phyloP scores from a whole-genome alignment of 805 yeast genomes.

The Barnettozyma sucrosica region DNA sequence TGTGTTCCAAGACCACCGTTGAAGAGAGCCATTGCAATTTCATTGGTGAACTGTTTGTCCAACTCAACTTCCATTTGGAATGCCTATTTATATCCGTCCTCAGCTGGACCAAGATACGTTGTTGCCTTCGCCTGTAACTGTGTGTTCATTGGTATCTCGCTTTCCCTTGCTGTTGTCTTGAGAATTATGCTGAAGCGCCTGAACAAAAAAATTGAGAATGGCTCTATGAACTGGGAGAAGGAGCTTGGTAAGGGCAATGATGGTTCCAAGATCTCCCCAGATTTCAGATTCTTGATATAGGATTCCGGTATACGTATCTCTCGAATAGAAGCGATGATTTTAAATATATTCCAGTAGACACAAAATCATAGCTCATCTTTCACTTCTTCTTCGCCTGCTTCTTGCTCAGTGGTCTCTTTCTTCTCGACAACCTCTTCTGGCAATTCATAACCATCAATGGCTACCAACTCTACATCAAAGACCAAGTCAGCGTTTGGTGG shows the following conservation, averaged over 20 bases:
- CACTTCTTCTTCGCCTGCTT: neutral
- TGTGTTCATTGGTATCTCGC: constrained; percentile 39
- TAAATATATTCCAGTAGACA: neutral
- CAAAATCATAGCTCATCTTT: constrained; percentile 3
- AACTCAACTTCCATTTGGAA: constrained; percentile 55
- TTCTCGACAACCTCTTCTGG: neutral
- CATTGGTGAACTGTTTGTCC: constrained; percentile 50
- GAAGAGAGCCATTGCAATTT: constrained; percentile 53
- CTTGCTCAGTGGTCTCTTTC: neutral
- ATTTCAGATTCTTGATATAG: constrained; percentile 32
- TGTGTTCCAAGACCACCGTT: constrained; percentile 53
- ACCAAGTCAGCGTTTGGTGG: constrained; percentile 74
- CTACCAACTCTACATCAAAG: constrained; percentile 61
- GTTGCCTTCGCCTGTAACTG: constrained; percentile 44
- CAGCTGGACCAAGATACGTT: constrained; percentile 41
- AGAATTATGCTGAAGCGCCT: constrained; percentile 33
- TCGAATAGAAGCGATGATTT: neutral
- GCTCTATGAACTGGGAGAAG: constrained; percentile 44
- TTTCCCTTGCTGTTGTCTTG: constrained; percentile 33
- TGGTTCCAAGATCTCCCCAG: constrained; percentile 37
- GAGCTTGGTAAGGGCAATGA: constrained; percentile 41
- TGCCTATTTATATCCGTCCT: constrained; percentile 42
- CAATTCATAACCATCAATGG: constrained; percentile 35
- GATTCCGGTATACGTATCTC: neutral
- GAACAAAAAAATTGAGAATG: constrained; percentile 38